Evolutionary conservation across 1,284 basidiomycete genomes (phyloP).

Genomic region (Rhodotorula sp.): DNA sequence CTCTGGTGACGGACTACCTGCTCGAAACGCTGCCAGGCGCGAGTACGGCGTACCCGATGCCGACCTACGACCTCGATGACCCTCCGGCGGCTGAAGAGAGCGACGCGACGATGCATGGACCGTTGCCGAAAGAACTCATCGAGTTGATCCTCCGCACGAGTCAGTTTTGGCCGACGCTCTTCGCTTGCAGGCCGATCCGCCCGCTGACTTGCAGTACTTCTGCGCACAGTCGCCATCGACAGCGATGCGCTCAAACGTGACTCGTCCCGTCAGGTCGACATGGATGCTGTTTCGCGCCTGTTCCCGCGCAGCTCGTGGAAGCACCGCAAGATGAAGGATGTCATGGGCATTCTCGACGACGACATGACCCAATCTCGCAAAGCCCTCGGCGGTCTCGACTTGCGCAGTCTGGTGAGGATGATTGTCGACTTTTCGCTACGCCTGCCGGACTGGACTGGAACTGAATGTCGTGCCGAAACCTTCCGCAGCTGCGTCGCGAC

Average conservation of each 20-base stretch:
- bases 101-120: neutral
- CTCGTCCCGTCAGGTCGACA: conserved; percentile 29
- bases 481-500: conserved; percentile 45
- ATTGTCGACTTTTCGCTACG: neutral
- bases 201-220: neutral
- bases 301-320: conserved; percentile 27
- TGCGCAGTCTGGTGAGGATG: conserved; percentile 43
- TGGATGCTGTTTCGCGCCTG: conserved; percentile 22
- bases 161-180: neutral
- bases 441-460: too few species aligned
- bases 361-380: conserved; percentile 46
- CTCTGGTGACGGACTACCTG: conserved; percentile 45
- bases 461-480: too few species aligned
- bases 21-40: conserved; percentile 31
- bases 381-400: conserved; percentile 45
- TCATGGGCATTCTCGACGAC: conserved; percentile 46
- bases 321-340: conserved; percentile 24
- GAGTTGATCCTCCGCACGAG: conserved; percentile 41
- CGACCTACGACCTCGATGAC: neutral
- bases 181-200: too few species aligned
- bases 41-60: neutral
- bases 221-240: conserved; percentile 38
- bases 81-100: neutral
- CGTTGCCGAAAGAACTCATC: conserved; percentile 36
- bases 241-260: conserved; percentile 29